Percentiles rank a stretch among this genome's conserved stretches.
Evolutionary conservation across 1,284 basidiomycete species (phyloP).

Genomic region (Ustilago trichophora): DNA sequence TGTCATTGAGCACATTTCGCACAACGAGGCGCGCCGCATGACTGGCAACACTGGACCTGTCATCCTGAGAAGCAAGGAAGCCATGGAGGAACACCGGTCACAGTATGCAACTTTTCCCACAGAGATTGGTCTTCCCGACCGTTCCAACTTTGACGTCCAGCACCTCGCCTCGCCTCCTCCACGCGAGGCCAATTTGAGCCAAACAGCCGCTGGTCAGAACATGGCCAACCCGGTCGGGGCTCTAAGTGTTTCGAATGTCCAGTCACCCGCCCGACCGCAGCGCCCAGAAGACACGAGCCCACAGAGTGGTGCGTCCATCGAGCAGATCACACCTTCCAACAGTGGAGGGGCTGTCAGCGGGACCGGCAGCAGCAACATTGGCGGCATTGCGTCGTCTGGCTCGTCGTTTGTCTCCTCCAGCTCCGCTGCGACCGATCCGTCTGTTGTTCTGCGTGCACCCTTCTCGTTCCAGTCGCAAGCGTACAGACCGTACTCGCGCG

Average conservation of each 20-base stretch:
- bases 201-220: too few relatives aligned
- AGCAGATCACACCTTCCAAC: background rate
- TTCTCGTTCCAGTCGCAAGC: conserved; percentile 33
- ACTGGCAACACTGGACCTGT: conserved; percentile 21
- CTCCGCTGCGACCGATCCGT: conserved; percentile 10
- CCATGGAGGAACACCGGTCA: conserved; percentile 26
- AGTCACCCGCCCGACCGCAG: conserved; percentile 4
- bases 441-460: conserved; percentile 5
- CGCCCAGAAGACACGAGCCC: background rate
- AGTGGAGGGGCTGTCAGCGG: background rate
- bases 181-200: too few relatives aligned
- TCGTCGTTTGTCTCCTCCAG: conserved; percentile 21
- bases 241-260: background rate
- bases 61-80: conserved; percentile 21
- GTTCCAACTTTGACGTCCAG: conserved; percentile 10
- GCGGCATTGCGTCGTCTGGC: conserved; percentile 15
- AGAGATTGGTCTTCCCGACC: conserved; percentile 5
- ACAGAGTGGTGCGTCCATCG: background rate
- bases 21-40: conserved; percentile 27
- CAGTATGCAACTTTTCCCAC: conserved; percentile 10
- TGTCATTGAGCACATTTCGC: conserved; percentile 42
- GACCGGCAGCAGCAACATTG: conserved; percentile 1
- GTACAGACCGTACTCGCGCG: conserved; percentile 21
- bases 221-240: too few relatives aligned
- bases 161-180: background rate